Evolutionary conservation across 225 moss, liverwort and hornwort genomes (phyloP), one percentile per base, ranked within the genome.

Genomic region (Polytrichum commune): DNA sequence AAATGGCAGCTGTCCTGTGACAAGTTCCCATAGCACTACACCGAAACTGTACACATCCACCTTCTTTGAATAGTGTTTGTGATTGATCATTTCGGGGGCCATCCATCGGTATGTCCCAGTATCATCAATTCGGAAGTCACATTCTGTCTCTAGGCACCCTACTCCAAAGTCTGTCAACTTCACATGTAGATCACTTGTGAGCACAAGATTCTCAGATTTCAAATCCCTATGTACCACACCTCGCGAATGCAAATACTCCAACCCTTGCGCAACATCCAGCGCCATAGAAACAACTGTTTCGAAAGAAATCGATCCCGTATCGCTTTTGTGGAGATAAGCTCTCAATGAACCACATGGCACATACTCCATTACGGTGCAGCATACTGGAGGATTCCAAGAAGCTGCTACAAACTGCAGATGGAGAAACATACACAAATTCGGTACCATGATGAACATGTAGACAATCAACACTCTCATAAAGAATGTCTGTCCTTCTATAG

Each of bases 31-130:
- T 25, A 96, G 62, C 19, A 93, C 88, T 53, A 96, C 90, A 56
- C 96, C 96, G 35, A 96, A 96, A 77, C 93, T 90, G 77, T 92
- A 96, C 6, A 96, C 96, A 77, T 96, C 96, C 67, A 92, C 90
- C 76, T 93, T 96, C 72, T 83, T 89, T 5, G 93, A 93, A 66
- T 79, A 83, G 30, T 33, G 80, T 69, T 92, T 84, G 65, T 82
- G 81, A 26, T 77, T 87, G 20, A 96, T 93, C 92, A 96, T 87
- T 77, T 96, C 96, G 5, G 96, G 96, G 35, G 96, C 96, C 96
- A 96, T 96, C 96, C 96, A 96, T 18, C 93, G 90, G 62, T 85
- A 92, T 4, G 96, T 96, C 1, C 96, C 96, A 20, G 85, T 74
- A 35, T 96, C 93, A 0, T 72, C 90, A 7, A 79, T 90, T 57